These are phyloP conservation scores for Termitomyces eurrhizus DNA, from an alignment of 768 basidiomycete genomes.

Conservation along the genomic window DNA sequence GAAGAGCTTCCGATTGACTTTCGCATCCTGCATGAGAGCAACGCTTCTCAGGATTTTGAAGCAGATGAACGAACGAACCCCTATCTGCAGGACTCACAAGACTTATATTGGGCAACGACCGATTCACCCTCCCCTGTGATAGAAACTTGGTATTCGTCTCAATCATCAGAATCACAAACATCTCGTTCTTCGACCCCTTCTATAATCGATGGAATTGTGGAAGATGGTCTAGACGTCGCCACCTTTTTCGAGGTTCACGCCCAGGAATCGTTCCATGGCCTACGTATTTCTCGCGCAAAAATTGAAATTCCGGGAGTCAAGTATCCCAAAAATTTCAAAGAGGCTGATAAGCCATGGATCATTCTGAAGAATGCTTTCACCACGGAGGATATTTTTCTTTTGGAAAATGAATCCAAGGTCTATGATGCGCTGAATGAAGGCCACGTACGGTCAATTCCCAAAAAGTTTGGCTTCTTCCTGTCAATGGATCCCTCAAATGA, in stretches of 20 bases:
- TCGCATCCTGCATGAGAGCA: not conserved
- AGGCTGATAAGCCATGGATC: not conserved
- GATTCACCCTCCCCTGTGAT: not conserved
- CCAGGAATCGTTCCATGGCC: not conserved
- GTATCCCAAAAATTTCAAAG: not conserved
- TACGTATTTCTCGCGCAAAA: not conserved
- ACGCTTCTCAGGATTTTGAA: not conserved
- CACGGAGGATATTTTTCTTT: not conserved
- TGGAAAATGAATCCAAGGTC: not conserved
- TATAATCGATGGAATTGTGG: not conserved
- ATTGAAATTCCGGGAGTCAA: not conserved
- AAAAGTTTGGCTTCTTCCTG: slow-evolving; percentile 1
- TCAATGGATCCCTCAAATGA: not conserved
- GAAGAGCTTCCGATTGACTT: not conserved
- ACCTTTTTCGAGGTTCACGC: not conserved
- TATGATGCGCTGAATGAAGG: not conserved
- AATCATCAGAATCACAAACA: not conserved
- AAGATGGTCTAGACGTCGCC: not conserved
- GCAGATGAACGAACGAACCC: not conserved
- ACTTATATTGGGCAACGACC: not conserved
- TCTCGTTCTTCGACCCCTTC: not conserved
- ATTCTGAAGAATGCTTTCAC: not conserved
- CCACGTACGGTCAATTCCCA: not conserved
- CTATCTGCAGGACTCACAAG: too few species aligned
- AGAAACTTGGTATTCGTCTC: not conserved